Evolutionary conservation across 225 moss, liverwort and hornwort genomes (phyloP).

Genomic region (Straminergon stramineum): DNA sequence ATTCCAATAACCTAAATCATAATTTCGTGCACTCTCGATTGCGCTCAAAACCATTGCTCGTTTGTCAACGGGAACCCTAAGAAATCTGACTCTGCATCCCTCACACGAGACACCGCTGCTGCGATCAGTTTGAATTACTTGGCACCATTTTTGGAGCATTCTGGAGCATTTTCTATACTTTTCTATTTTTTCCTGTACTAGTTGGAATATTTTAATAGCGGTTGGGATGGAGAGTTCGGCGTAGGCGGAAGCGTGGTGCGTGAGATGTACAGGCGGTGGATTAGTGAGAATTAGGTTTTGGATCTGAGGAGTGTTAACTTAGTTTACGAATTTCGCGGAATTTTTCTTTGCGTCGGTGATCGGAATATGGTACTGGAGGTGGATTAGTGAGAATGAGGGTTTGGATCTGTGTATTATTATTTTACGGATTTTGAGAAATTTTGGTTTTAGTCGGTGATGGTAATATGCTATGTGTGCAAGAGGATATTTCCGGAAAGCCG

Average conservation of each 20-base stretch:
- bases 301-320: not conserved
- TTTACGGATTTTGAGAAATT: not conserved
- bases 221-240: not conserved
- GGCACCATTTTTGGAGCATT: not conserved
- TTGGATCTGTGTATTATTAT: not conserved
- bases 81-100: not conserved
- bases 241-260: not conserved
- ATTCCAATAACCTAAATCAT: not conserved
- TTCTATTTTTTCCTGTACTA: not conserved
- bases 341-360: not conserved
- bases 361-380: too few species aligned
- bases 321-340: not conserved
- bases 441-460: not conserved
- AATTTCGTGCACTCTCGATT: not conserved
- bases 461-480: not conserved
- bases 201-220: not conserved
- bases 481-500: not conserved
- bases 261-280: not conserved
- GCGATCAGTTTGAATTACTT: not conserved
- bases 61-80: not conserved
- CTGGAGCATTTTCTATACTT: not conserved
- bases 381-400: not conserved
- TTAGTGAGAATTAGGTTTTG: not conserved
- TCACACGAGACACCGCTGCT: not conserved
- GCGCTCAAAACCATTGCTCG: not conserved